Base-by-base conservation (phyloP, 2,329 filamentous ascomycete genomes). In the Ophiostoma angusticollis region DNA sequence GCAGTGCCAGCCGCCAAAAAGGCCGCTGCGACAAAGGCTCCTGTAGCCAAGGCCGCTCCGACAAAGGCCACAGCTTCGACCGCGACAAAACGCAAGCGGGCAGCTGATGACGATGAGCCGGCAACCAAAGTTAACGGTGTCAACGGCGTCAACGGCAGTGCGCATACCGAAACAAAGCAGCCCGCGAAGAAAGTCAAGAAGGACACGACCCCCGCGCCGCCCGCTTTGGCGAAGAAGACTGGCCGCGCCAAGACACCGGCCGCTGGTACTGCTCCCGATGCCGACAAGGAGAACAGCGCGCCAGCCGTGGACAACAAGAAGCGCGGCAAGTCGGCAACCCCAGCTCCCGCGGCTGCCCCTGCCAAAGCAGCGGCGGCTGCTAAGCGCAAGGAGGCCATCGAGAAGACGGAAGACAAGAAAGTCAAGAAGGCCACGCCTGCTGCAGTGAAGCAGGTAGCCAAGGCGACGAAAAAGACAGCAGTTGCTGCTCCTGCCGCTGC, bases 1-100 rank as follows among this genome's bases (percentile, higher is more conserved):
- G 42, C 39, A 5, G 54, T 56, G 17, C 47, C 55, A 32, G 41
- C 47, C 14, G 45, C 45, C 18, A 50, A 53, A 37, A 52, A 54
- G 17, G 43, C 52, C 9, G 33, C 41, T n/a, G 27, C 35, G 11
- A 31, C 37, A 3, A 40, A 42, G 30, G 34, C 40, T 13, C n/a
- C n/a, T n/a, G 31, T 35, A 2, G 27, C 18, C 14, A 46, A 46
- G 37, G 28, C 35, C 1, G 32, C 41, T 17, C 29, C 34, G 6
- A 25, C 39, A 6, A 41, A 44, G 34, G 27, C 40, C 9, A n/a
- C n/a, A n/a, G 17, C 35, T 5, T 18, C 35, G n/a, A 18, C 33
- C 2, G 19, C 28, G 1, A 22, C 29, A 9, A 45, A 41, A 34
- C 42, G 42, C 31, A 45, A 43, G 39, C 44, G 42, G 18, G 22